phyloP scores from a whole-genome alignment of 352 stramenopile genomes.

The Phytopythium kandeliae region DNA sequence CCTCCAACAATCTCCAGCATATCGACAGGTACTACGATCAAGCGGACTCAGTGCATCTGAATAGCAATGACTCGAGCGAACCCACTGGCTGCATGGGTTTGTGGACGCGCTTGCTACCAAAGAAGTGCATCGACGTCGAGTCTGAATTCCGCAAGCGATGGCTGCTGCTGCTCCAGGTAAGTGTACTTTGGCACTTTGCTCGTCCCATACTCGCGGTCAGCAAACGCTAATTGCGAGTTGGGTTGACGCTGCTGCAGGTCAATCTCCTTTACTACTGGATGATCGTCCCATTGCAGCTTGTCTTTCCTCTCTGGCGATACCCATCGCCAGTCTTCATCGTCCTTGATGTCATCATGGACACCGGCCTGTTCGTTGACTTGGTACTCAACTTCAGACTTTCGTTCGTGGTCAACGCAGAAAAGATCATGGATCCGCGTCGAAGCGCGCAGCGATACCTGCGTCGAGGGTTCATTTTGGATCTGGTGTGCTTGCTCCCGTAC shows the following conservation, averaged over 20 bases:
- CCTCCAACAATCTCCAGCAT: neutral
- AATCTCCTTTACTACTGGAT: conserved; percentile 42
- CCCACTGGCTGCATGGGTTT: neutral
- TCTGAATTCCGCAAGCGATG: conserved; percentile 39
- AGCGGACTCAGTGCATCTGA: conserved; percentile 7
- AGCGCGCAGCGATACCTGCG: conserved; percentile 36
- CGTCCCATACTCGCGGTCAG: neutral
- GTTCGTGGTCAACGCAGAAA: conserved; percentile 43
- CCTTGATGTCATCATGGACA: conserved; percentile 24
- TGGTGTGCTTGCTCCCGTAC: conserved; percentile 42
- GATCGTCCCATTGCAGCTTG: conserved; percentile 41
- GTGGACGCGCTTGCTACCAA: conserved; percentile 17
- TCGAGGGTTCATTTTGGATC: conserved; percentile 29
- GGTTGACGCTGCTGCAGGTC: conserved; percentile 7
- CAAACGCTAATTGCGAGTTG: neutral
- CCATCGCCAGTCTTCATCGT: conserved; percentile 22
- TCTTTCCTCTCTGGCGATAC: conserved; percentile 36
- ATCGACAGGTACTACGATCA: conserved; percentile 14
- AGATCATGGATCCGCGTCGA: conserved; percentile 34
- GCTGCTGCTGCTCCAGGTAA: conserved; percentile 32
- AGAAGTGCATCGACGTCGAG: conserved; percentile 41
- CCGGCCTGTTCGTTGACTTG: conserved; percentile 31
- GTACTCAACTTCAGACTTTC: conserved; percentile 59
- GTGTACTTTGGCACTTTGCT: neutral
- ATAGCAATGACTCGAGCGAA: neutral